phyloP scores from a whole-genome alignment of 2,329 filamentous ascomycete genomes.

The Chalaropsis thielavioides region DNA sequence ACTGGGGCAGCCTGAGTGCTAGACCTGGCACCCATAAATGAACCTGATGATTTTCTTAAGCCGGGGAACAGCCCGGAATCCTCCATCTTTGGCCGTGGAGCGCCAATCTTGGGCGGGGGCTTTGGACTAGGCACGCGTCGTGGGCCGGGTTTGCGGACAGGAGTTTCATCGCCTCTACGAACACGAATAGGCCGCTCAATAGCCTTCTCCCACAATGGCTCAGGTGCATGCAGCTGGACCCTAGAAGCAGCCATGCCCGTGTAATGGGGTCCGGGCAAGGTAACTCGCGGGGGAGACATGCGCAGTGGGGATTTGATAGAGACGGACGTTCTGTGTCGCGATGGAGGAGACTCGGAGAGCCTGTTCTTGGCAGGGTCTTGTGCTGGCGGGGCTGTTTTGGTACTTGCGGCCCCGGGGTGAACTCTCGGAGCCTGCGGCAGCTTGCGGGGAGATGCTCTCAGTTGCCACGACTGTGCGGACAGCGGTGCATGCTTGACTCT shows the following conservation, averaged over 20 bases:
- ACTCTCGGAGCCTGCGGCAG: neutral
- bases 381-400: neutral
- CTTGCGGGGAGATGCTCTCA: neutral
- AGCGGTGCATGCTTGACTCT: slow-evolving; percentile 3
- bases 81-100: neutral
- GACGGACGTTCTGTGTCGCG: neutral
- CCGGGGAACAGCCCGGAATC: neutral
- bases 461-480: neutral
- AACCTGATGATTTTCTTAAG: neutral
- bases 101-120: slow-evolving; percentile 6
- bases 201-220: slow-evolving; percentile 7
- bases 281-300: slow-evolving; percentile 4
- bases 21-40: neutral
- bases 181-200: slow-evolving; percentile 12
- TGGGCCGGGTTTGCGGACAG: neutral
- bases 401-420: neutral
- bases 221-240: neutral
- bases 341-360: neutral
- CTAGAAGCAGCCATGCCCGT: neutral
- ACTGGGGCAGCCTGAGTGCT: neutral
- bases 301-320: slow-evolving; percentile 4
- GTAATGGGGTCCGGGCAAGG: slow-evolving; percentile 1
- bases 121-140: slow-evolving; percentile 10
- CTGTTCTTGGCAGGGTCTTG: neutral
- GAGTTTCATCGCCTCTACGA: slow-evolving; percentile 15